Evolutionary conservation across 306 rosid genomes (phyloP).

Genomic region (Cercis canadensis): DNA sequence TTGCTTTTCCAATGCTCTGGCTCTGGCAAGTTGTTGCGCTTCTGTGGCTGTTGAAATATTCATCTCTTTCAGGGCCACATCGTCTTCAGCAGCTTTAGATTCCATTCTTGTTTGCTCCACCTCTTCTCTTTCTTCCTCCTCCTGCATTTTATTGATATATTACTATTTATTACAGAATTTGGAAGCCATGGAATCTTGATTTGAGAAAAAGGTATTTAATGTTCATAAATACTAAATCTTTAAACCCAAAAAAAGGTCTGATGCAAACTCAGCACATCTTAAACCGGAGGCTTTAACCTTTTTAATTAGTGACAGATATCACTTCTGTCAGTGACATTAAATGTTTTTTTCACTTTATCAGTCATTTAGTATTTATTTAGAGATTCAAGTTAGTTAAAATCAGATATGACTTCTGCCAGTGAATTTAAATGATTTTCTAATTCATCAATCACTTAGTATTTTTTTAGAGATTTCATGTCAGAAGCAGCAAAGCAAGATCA

Average conservation of each 20-base stretch:
- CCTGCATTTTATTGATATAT: slow-evolving; percentile 50
- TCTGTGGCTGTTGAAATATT: slow-evolving; percentile 72
- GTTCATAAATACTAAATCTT: slow-evolving; percentile 9
- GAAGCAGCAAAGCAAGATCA: slow-evolving; percentile 30
- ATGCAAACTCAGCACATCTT: slow-evolving; percentile 26
- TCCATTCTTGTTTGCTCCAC: slow-evolving; percentile 75
- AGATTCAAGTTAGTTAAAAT: too few species aligned
- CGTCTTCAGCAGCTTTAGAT: slow-evolving; percentile 55
- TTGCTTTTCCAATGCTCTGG: slow-evolving; percentile 72
- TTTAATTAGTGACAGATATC: slow-evolving; percentile 28
- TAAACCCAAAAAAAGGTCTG: slow-evolving; percentile 20
- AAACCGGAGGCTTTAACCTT: slow-evolving; percentile 24
- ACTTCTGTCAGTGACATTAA: slow-evolving; percentile 11
- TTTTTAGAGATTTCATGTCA: slow-evolving; percentile 4
- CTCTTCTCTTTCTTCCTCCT: slow-evolving; percentile 81
- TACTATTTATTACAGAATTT: background rate
- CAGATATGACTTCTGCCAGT: slow-evolving; percentile 21
- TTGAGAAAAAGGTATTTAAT: slow-evolving; percentile 29
- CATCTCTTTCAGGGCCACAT: slow-evolving; percentile 83
- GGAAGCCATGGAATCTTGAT: slow-evolving; percentile 28
- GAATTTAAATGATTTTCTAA: background rate
- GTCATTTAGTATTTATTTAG: slow-evolving; percentile 2
- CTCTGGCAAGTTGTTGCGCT: slow-evolving; percentile 75
- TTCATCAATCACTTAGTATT: slow-evolving; percentile 6
- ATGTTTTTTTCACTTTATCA: background rate